These are phyloP conservation scores for Oxytropis ochrocephala DNA, from an alignment of 306 rosid genomes.

Conservation along the genomic window DNA sequence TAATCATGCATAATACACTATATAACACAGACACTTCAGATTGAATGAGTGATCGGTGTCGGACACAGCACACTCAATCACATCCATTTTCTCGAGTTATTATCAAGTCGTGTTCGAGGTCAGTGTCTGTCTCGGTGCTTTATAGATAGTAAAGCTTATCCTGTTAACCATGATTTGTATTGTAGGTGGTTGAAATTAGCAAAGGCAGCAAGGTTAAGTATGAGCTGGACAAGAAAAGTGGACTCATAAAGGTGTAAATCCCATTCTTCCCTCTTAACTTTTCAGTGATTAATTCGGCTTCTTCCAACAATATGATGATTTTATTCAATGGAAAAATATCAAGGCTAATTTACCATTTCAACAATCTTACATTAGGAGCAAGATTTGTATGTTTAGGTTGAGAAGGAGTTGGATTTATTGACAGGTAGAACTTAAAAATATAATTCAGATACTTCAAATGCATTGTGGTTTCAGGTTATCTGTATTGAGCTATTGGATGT, in stretches of 20 bases:
- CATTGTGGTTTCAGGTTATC: background rate
- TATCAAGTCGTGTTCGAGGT: no score
- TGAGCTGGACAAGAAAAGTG: constrained; percentile 73
- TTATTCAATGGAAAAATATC: background rate
- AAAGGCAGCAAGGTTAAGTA: constrained; percentile 89
- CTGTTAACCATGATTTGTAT: background rate
- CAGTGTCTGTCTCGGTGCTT: no score
- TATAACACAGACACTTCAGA: background rate
- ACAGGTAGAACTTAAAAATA: background rate
- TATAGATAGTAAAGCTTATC: no score
- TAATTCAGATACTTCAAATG: background rate
- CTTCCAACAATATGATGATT: background rate
- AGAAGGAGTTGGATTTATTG: background rate
- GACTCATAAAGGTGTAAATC: constrained; percentile 67
- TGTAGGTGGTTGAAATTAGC: constrained; percentile 73
- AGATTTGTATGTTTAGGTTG: background rate
- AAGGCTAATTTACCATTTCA: background rate
- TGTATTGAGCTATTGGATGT: background rate
- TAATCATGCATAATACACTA: no score
- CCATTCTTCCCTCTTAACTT: background rate
- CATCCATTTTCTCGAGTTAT: no score
- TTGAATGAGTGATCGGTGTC: no score
- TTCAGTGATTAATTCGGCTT: background rate
- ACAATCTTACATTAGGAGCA: background rate
- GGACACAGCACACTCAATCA: no score